Conservation (phyloP, 2,329 filamentous ascomycete genomes). For the Trichoderma harzianum region DNA sequence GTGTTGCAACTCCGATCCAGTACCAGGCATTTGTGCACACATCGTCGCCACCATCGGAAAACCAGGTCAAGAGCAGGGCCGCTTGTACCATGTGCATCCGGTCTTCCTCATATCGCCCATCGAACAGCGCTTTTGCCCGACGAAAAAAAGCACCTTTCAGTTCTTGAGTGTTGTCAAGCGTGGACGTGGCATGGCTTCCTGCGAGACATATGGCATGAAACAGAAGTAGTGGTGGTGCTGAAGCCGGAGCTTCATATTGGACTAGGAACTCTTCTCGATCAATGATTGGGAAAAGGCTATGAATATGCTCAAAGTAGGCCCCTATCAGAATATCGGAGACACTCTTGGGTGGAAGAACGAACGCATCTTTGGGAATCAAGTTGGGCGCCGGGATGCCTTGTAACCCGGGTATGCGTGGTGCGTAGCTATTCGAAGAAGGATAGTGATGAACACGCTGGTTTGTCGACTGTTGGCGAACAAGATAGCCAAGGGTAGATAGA, state of each 20-base stretch:
- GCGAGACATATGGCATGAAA: background rate
- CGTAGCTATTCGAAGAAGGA: constrained; percentile 1
- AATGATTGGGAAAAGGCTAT: background rate
- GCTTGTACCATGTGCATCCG: constrained; percentile 47
- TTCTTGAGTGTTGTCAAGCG: background rate
- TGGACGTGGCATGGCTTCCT: background rate
- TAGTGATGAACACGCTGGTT: constrained; percentile 1
- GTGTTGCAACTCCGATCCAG: background rate
- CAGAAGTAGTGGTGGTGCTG: background rate
- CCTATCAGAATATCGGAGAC: background rate
- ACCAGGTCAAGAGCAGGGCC: constrained; percentile 49
- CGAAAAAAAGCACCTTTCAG: background rate
- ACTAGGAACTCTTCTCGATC: background rate
- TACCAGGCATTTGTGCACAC: constrained; percentile 25
- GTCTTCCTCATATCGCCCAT: constrained; percentile 47
- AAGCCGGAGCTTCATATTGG: background rate
- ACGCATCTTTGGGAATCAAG: background rate
- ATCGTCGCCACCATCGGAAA: constrained; percentile 48
- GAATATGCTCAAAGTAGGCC: background rate
- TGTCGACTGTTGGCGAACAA: background rate
- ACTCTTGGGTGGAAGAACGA: background rate
- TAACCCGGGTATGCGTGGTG: background rate
- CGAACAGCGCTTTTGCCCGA: constrained; percentile 43
- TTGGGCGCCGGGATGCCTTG: constrained; percentile 32
- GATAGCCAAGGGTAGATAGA: background rate